Base-by-base conservation (phyloP, 2,329 filamentous ascomycete genomes). In the Hymenoscyphus fraxineus region DNA sequence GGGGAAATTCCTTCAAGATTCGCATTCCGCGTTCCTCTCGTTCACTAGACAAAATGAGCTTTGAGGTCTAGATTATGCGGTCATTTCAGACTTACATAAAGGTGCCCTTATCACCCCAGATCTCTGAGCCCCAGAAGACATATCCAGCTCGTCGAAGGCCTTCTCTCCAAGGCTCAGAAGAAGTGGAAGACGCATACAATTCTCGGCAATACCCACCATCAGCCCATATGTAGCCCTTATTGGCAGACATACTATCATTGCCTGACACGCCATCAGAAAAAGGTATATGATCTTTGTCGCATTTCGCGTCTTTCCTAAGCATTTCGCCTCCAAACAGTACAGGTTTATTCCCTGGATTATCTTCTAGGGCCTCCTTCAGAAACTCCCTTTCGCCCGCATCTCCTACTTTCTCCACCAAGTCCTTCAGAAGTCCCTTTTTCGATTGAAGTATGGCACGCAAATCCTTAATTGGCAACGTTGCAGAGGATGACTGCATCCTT, bases 391-490 rank as follows among this genome's bases (percentile, higher is more conserved):
- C 15, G 19, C 19, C 41, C 41, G 7, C 6, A 12, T 31, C 31
- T n/a, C 15, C 51, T 13, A 9, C 6, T 55, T 55, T 31, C 19
- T 15, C 7, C 10, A 55, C 19, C 7, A 55, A 22, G 15, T 10
- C 19, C 19, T 44, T 44, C 41, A 44, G 32, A 59, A 32, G 54
- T 27, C 16, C 27, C 15, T 40, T 55, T 19, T 63, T 47, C 38
- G 56, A 38, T 58, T 51, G 39, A 51, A 64, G 61, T 9, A 64
- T 31, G 31, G 47, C 58, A n/a, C 27, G 35, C 39, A 64, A 51
- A n/a, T 60, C 58, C 38, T 44, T n/a, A 5, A 64, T 58, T 13
- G 47, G n/a, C 6, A 64, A 51, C 9, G 47, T 56, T 51, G 27
- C n/a, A 31, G 57, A n/a, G 47, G 13, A 61, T 10, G 16, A 16